These are phyloP conservation scores for Erythrophleum ivorense DNA, from an alignment of 331 rosid species.

Conservation along the genomic window DNA sequence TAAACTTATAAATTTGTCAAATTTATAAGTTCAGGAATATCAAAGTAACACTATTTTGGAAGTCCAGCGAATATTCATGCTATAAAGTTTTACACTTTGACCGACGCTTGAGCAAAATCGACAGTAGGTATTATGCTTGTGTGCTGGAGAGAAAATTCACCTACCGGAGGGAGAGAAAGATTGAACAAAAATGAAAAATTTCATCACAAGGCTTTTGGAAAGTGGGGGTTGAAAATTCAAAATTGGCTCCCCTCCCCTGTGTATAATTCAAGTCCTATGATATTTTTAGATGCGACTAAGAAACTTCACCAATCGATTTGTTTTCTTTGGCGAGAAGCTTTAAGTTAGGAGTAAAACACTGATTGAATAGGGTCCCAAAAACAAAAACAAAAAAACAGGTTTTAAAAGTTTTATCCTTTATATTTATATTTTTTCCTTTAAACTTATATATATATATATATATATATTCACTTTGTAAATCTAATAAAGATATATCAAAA, in stretches of 20 bases:
- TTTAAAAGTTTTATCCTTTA: too few species aligned
- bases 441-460: too few species aligned
- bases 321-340: not conserved
- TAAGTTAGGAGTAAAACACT: too few species aligned
- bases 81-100: not conserved
- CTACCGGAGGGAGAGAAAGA: not conserved
- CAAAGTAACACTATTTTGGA: not conserved
- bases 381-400: too few species aligned
- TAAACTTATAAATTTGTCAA: too few species aligned
- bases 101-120: not conserved
- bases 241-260: not conserved
- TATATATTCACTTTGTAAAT: too few species aligned
- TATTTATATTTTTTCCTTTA: too few species aligned
- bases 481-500: too few species aligned
- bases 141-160: not conserved
- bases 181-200: not conserved
- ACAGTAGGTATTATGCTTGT: not conserved
- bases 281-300: not conserved
- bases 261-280: not conserved
- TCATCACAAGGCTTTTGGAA: not conserved
- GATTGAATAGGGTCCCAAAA: too few species aligned
- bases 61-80: not conserved
- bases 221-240: not conserved
- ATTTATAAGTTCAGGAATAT: not conserved
- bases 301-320: not conserved